Percentiles rank a stretch among this genome's conserved stretches.
Conservation (phyloP, 2,329 filamentous ascomycete genomes). For the Truncatella angustata region DNA sequence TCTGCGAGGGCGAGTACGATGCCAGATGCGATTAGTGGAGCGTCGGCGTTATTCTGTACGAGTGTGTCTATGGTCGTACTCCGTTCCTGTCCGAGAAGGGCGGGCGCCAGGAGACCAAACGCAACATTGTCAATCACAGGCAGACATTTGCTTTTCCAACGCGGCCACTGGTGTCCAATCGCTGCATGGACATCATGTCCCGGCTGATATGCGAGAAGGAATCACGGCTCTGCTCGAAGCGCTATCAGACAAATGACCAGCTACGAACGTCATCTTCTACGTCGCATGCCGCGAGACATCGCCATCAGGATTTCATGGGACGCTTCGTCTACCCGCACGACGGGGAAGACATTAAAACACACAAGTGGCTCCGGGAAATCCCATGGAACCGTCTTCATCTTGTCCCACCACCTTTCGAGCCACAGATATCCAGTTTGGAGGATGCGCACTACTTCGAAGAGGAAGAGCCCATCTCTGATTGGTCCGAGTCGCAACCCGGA, state of each 20-base stretch:
- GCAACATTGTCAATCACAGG: conserved; percentile 76
- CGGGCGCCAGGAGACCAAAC: conserved; percentile 74
- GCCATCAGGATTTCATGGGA: conserved; percentile 30
- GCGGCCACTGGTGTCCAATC: conserved; percentile 61
- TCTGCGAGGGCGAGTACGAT: conserved; percentile 79
- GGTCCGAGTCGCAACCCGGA: conserved; percentile 43
- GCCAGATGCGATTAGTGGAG: conserved; percentile 97
- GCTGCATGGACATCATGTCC: conserved; percentile 75
- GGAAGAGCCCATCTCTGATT: conserved; percentile 68
- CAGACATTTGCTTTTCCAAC: conserved; percentile 69
- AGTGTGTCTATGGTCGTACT: conserved; percentile 90
- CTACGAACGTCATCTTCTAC: conserved; percentile 10
- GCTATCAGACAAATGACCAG: conserved; percentile 68
- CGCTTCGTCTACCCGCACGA: conserved; percentile 79
- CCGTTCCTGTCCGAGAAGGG: conserved; percentile 81
- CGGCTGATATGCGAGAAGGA: conserved; percentile 73
- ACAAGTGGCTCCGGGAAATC: conserved; percentile 80
- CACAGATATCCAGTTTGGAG: conserved; percentile 63
- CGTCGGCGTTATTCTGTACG: conserved; percentile 88
- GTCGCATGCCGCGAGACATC: conserved; percentile 25
- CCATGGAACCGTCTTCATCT: conserved; percentile 75
- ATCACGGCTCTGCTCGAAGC: conserved; percentile 69
- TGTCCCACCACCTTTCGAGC: conserved; percentile 74
- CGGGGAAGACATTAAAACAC: conserved; percentile 83
- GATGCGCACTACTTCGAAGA: conserved; percentile 92